Evolutionary conservation across 2,329 filamentous ascomycete genomes (phyloP).

Genomic region (Paraphaeosphaeria minitans): DNA sequence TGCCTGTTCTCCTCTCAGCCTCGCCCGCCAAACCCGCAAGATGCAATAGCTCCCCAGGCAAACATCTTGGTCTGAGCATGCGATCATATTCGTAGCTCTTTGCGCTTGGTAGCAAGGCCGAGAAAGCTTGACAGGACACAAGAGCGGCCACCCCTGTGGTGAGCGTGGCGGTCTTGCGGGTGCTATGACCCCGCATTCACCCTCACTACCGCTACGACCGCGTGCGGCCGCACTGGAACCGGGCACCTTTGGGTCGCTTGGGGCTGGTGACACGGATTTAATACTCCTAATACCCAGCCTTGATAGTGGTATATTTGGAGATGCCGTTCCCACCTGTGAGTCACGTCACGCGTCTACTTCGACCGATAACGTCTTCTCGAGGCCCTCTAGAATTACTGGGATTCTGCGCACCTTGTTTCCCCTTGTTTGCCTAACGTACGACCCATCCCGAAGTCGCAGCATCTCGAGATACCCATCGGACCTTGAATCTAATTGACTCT

Average conservation of each 20-base stretch:
- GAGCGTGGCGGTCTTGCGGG: neutral
- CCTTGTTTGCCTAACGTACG: neutral
- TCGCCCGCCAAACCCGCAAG: neutral
- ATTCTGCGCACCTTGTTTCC: neutral
- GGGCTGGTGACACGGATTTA: constrained; percentile 7
- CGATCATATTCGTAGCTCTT: neutral
- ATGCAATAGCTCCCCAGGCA: neutral
- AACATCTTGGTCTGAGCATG: neutral
- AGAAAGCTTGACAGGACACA: neutral
- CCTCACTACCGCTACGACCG: constrained; percentile 1
- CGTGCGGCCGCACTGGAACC: neutral
- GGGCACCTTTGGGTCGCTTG: neutral
- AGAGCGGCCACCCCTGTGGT: neutral
- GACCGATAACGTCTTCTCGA: neutral
- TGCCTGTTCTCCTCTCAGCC: neutral
- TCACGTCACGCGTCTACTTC: neutral
- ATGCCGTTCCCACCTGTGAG: neutral
- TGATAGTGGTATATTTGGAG: neutral
- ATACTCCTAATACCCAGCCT: neutral
- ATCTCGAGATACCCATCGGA: neutral
- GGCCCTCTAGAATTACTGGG: neutral
- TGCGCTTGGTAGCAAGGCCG: neutral
- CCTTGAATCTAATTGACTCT: neutral
- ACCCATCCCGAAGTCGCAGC: neutral
- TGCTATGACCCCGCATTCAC: constrained; percentile 6